Base-by-base conservation (phyloP, 2,329 filamentous ascomycete species). In the Phaeoacremonium minimum region DNA sequence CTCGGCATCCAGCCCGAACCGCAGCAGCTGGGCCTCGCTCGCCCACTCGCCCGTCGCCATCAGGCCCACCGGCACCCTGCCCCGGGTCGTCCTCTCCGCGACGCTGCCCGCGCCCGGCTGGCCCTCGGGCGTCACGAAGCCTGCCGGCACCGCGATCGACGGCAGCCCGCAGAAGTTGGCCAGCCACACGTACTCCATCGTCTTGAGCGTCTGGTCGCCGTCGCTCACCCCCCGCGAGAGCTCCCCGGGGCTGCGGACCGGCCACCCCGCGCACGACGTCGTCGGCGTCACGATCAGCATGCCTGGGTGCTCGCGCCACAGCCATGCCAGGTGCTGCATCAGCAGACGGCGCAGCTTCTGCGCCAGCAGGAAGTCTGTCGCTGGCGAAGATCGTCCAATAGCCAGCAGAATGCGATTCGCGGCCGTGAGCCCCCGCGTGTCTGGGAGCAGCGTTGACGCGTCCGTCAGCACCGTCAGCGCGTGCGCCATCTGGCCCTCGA, bases 381-480 rank as follows among this genome's bases (percentile, higher is more conserved):
- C 70, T 0, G 79, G 71, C 0, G 82, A 82, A 6, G 76, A 72
- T 20, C 71, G 67, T 28, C 76, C 80, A 7, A 88, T 67, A 0
- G 75, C 71, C 28, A 89, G 65, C 5, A 89, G 68, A 22, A 89
- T 67, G 40, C 79, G 77, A 58, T 82, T 87, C 0, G 79, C 67
- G 0, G 77, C 61, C 0, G 79, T 77, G 28, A 83, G 64, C 16
- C 69, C 65, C 5, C 57, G 49, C 1, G 69, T 61, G 12, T 78
- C 56, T 4, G 66, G 41, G 58, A 75, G 47, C 13, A 73, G 46
- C 1, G 67, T 64, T 2, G 68, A 60, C 1, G 58, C 69, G 29
- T 90, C 85, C 7, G 74, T 71, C 36, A 90, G 73, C 43, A 89
- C 85, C 1, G 85, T 87, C 43, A 90, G 59, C 15, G 82, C 80